These are phyloP conservation scores for Alternaria hordeiaustralica DNA, from an alignment of 2,329 filamentous ascomycete species.

Conservation along the genomic window DNA sequence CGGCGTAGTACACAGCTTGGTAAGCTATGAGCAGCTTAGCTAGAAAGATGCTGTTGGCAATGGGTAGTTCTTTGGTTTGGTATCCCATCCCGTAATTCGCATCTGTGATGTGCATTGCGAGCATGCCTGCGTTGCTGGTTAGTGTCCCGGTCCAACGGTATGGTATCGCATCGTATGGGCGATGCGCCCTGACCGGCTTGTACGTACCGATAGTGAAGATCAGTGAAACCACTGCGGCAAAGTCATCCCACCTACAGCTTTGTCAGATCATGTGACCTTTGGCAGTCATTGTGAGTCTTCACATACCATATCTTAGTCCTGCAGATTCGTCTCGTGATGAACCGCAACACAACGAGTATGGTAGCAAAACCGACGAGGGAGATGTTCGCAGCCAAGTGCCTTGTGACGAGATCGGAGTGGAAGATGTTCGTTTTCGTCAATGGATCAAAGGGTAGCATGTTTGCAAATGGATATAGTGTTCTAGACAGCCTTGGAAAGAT, in stretches of 20 bases:
- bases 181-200: background rate
- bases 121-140: background rate
- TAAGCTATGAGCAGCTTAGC: background rate
- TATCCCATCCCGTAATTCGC: background rate
- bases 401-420: background rate
- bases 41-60: background rate
- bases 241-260: background rate
- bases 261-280: background rate
- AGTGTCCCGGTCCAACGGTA: background rate
- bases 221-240: background rate
- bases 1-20: background rate
- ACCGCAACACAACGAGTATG: background rate
- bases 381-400: background rate
- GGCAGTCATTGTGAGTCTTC: background rate
- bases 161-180: background rate
- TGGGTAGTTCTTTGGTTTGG: background rate
- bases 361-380: background rate
- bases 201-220: background rate
- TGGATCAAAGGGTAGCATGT: background rate
- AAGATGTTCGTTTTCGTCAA: background rate
- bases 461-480: background rate
- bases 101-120: background rate
- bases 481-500: background rate
- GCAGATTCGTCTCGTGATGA: background rate
- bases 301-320: background rate